Base-by-base conservation (phyloP, 176 grass and related monocot species). In the Cocos nucifera region DNA sequence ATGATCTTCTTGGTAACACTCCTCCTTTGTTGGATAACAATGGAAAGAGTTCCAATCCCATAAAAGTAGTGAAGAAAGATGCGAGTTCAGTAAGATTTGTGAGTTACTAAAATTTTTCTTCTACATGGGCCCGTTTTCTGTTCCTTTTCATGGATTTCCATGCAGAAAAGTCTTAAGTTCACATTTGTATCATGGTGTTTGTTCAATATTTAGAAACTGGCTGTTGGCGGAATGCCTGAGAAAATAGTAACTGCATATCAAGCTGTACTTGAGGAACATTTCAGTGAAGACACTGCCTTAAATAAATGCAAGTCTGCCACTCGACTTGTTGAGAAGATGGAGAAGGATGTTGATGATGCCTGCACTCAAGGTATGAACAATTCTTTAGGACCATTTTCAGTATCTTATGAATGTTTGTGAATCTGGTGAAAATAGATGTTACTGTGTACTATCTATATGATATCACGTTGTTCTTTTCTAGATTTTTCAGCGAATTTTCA, bases 201-300 rank as follows among this genome's bases (percentile, higher is more conserved):
- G 63, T 49, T 63, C 12, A 50, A 66, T 20, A 81, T 55, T 44
- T 66, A 98, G 88, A 88, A 98, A 89, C 79, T 98, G 57, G 83
- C 79, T 75, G 74, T 92, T 53, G 77, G 87, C 0, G 82, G 79
- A 51, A 89, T 83, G 73, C 93, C 93, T 85, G 93, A 98, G 72
- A 92, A 98, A 56, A 92, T 98, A 55, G 76, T 83, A 25, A 79
- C 69, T 22, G 78, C 93, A 54, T 98, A 89, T 58, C 87, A 92
- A 67, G 77, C 64, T 59, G 76, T 92, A 20, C 61, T 89, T 79
- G 84, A 83, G 63, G 79, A 92, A 49, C 82, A 80, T 88, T 83
- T 80, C 59, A 84, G 72, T 20, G 93, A 98, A 88, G 84, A 88
- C 27, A 75, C 67, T 9, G 67, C 78, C 30, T 80, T 98, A 70